These are phyloP conservation scores for Rhazya stricta DNA, from an alignment of 257 asterid genomes.

Conservation along the genomic window DNA sequence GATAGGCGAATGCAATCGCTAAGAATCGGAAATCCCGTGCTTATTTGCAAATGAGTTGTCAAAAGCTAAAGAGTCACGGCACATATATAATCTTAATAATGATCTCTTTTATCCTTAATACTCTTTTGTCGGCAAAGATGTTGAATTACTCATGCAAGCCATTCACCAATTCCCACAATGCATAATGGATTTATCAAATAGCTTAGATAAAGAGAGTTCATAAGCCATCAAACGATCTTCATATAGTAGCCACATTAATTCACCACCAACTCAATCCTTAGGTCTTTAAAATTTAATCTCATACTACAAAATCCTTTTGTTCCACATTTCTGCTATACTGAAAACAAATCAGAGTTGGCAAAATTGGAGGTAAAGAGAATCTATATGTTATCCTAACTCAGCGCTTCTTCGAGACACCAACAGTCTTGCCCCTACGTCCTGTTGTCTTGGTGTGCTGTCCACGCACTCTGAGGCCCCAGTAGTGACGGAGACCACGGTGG, in stretches of 20 bases:
- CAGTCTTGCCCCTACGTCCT: constrained; percentile 94
- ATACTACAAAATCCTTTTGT: neutral
- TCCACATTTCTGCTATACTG: neutral
- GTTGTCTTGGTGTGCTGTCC: constrained; percentile 97
- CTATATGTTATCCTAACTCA: constrained; percentile 14
- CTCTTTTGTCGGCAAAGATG: too few species aligned
- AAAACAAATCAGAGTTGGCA: neutral
- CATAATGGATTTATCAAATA: too few species aligned
- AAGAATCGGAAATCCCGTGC: too few species aligned
- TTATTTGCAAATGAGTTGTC: too few species aligned
- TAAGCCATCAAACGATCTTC: too few species aligned
- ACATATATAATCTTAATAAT: too few species aligned
- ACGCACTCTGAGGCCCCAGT: constrained; percentile 92
- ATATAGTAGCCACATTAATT: neutral
- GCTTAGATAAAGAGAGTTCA: too few species aligned
- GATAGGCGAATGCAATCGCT: too few species aligned
- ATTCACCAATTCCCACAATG: too few species aligned
- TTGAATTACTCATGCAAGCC: too few species aligned
- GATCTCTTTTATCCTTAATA: too few species aligned
- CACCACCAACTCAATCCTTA: neutral
- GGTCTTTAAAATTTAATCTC: neutral
- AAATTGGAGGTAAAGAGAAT: neutral
- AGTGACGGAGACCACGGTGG: constrained; percentile 92
- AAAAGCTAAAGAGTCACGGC: too few species aligned
- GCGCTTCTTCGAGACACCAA: constrained; percentile 95